Evolutionary conservation across 228 moss, liverwort and hornwort species (phyloP).

Genomic region (Sphagnum fallax): DNA sequence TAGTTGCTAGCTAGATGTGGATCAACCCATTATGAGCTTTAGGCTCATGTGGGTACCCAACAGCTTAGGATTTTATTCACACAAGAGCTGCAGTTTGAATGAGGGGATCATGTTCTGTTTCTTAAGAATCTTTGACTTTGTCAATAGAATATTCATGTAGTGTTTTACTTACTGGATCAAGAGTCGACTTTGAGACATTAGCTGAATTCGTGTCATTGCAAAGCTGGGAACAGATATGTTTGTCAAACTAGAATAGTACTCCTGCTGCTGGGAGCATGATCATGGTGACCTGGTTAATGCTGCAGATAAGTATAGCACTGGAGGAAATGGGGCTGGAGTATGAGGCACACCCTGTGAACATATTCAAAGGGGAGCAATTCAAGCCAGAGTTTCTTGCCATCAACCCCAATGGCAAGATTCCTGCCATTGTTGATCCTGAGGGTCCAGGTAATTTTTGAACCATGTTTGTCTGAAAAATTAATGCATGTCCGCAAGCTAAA

Average conservation of each 20-base stretch:
- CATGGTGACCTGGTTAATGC: background rate
- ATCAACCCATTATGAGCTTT: too few relatives aligned
- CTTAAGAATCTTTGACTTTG: background rate
- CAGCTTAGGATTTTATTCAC: too few relatives aligned
- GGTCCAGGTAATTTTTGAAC: constrained; percentile 32
- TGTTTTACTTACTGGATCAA: too few relatives aligned
- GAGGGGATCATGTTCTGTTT: too few relatives aligned
- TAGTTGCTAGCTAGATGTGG: too few relatives aligned
- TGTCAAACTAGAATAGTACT: background rate
- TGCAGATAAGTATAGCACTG: constrained; percentile 33
- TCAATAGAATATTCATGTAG: too few relatives aligned
- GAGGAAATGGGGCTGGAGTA: constrained; percentile 54
- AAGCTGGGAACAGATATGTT: background rate
- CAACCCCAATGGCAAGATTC: constrained; percentile 56
- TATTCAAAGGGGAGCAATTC: constrained; percentile 31
- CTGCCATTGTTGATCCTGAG: constrained; percentile 47
- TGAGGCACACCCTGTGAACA: constrained; percentile 36
- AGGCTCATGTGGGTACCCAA: too few relatives aligned
- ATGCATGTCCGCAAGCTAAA: too few relatives aligned
- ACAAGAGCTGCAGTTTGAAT: too few relatives aligned
- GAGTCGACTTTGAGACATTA: too few relatives aligned
- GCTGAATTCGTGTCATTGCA: too few relatives aligned
- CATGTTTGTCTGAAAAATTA: too few relatives aligned
- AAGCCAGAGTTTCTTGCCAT: constrained; percentile 45
- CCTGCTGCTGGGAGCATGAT: background rate